Evolutionary conservation across 1,139 yeast genomes (phyloP).

Genomic region (Lodderomyces theae): DNA sequence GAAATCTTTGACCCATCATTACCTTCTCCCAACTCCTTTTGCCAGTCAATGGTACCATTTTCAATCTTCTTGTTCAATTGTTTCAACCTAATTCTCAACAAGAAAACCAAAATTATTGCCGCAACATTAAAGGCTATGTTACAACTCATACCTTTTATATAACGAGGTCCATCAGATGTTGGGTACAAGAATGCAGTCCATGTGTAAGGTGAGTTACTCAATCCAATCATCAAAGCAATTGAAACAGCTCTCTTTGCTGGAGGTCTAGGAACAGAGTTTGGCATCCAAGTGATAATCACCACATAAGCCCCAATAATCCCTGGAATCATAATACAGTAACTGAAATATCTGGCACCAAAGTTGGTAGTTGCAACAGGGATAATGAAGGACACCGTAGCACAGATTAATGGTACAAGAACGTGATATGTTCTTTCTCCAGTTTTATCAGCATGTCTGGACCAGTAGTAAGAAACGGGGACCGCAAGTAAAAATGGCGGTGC

Average conservation of each 20-base stretch:
- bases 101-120: constrained; percentile 38
- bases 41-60: constrained; percentile 51
- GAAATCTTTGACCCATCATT: constrained; percentile 43
- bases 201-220: constrained; percentile 51
- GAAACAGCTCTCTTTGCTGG: constrained; percentile 55
- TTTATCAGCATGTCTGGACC: constrained; percentile 58
- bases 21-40: constrained; percentile 47
- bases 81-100: constrained; percentile 38
- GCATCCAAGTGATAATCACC: constrained; percentile 54
- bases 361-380: constrained; percentile 56
- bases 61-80: constrained; percentile 42
- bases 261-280: constrained; percentile 51
- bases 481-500: constrained; percentile 62
- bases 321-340: constrained; percentile 63
- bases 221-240: constrained; percentile 49
- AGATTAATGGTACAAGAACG: constrained; percentile 41
- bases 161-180: constrained; percentile 39
- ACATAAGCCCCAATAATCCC: constrained; percentile 56
- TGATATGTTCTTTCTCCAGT: constrained; percentile 58
- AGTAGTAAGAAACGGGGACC: constrained; percentile 50
- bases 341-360: constrained; percentile 57
- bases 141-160: constrained; percentile 45
- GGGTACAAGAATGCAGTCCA: constrained; percentile 55
- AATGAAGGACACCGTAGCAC: constrained; percentile 49
- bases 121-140: constrained; percentile 46